These are phyloP conservation scores for Lipomyces orientalis DNA, from an alignment of 805 yeast species.

Conservation along the genomic window DNA sequence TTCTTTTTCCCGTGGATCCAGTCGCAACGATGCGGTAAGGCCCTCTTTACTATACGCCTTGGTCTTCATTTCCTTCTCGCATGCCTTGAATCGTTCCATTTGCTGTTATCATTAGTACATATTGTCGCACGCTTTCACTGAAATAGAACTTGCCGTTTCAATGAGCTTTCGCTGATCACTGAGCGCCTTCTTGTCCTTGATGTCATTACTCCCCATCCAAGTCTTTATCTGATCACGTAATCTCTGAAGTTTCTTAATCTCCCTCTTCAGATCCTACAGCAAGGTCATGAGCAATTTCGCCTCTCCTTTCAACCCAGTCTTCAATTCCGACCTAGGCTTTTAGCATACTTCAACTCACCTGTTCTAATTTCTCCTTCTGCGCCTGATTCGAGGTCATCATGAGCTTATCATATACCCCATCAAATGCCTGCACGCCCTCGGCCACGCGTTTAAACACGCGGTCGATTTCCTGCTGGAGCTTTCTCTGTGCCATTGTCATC, in stretches of 20 bases:
- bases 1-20: slow-evolving; percentile 82
- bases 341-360: slow-evolving; percentile 40
- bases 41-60: slow-evolving; percentile 96
- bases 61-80: slow-evolving; percentile 90
- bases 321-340: not conserved
- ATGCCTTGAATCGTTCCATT: slow-evolving; percentile 95
- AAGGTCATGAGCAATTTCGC: not conserved
- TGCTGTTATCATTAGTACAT: slow-evolving; percentile 49
- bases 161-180: slow-evolving; percentile 76
- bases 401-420: slow-evolving; percentile 83
- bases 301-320: not conserved
- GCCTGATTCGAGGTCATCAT: slow-evolving; percentile 79
- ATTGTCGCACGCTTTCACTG: not conserved
- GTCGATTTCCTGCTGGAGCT: slow-evolving; percentile 72
- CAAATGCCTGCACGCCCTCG: slow-evolving; percentile 88
- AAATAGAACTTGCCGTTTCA: slow-evolving; percentile 44
- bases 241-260: slow-evolving; percentile 91
- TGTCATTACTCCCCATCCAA: slow-evolving; percentile 90
- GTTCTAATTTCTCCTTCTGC: slow-evolving; percentile 91
- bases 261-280: slow-evolving; percentile 77
- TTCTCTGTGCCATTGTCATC: slow-evolving; percentile 54
- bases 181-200: slow-evolving; percentile 83
- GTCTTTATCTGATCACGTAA: slow-evolving; percentile 93
- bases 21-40: slow-evolving; percentile 67
- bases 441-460: slow-evolving; percentile 88